These are phyloP conservation scores for Phoma sp. DNA, from an alignment of 2,329 filamentous ascomycete genomes.

Conservation along the genomic window DNA sequence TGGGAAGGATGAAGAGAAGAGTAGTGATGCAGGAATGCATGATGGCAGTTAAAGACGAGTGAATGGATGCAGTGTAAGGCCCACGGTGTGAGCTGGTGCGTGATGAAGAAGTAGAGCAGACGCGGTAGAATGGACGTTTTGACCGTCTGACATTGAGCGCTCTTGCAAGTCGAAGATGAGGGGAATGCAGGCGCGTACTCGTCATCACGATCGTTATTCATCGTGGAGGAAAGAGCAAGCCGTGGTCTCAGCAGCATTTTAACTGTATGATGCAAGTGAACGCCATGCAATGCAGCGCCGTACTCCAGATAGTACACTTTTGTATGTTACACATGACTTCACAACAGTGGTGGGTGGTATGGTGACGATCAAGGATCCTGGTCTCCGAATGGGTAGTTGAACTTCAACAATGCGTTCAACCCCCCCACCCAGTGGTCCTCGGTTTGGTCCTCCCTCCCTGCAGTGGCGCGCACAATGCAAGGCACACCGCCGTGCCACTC, in stretches of 20 bases:
- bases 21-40: slow-evolving; percentile 9
- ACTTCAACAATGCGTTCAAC: slow-evolving; percentile 90
- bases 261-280: no score
- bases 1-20: slow-evolving; percentile 1
- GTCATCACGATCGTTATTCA: no score
- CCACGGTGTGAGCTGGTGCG: not conserved
- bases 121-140: no score
- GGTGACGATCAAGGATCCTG: slow-evolving; percentile 30
- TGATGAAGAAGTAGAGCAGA: not conserved
- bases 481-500: slow-evolving; percentile 82
- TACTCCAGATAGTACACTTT: not conserved
- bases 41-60: not conserved
- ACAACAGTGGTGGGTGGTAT: not conserved
- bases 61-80: slow-evolving; percentile 5
- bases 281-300: no score
- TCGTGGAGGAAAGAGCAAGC: no score
- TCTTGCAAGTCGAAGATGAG: no score
- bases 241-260: no score
- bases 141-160: no score
- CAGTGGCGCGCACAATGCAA: slow-evolving; percentile 76
- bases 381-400: slow-evolving; percentile 93
- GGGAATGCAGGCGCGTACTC: no score
- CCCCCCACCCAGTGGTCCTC: slow-evolving; percentile 98
- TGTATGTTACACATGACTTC: not conserved
- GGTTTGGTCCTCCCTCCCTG: slow-evolving; percentile 51